A percentile compares a stretch with the other conserved stretches of the same genome.
Evolutionary conservation across 2,329 filamentous ascomycete species (phyloP).

Genomic region (Aspergillus phoenicis): DNA sequence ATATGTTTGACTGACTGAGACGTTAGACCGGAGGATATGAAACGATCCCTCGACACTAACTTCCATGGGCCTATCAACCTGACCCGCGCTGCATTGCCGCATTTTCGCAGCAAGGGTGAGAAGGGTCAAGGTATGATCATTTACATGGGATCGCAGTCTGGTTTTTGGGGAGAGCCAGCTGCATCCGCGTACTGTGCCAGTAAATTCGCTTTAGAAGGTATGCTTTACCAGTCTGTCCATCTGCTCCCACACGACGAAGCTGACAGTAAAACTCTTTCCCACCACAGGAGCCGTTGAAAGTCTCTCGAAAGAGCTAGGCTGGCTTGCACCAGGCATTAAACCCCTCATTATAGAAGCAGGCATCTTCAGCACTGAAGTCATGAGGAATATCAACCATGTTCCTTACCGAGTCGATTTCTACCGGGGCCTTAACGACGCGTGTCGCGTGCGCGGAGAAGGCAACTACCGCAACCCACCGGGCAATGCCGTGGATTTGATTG

Average conservation of each 20-base stretch:
- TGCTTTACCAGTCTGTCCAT: neutral
- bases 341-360: slow-evolving; percentile 4
- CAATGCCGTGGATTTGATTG: neutral
- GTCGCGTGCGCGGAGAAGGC: neutral
- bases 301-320: slow-evolving; percentile 7
- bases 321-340: slow-evolving; percentile 5
- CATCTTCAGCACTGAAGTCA: neutral
- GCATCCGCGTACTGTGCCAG: neutral
- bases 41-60: neutral
- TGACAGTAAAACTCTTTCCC: too few relatives aligned
- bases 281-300: neutral
- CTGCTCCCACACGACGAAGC: too few relatives aligned
- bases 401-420: neutral
- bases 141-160: slow-evolving; percentile 4
- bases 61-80: neutral
- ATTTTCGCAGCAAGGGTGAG: neutral
- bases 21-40: neutral
- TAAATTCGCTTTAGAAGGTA: neutral
- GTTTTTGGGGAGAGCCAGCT: neutral
- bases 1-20: neutral
- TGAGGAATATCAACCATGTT: slow-evolving; percentile 4
- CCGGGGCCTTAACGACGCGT: neutral
- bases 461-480: slow-evolving; percentile 3
- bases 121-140: neutral
- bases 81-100: neutral